These are phyloP conservation scores for Talaromyces piceae DNA, from an alignment of 2,329 filamentous ascomycete species.

Conservation along the genomic window DNA sequence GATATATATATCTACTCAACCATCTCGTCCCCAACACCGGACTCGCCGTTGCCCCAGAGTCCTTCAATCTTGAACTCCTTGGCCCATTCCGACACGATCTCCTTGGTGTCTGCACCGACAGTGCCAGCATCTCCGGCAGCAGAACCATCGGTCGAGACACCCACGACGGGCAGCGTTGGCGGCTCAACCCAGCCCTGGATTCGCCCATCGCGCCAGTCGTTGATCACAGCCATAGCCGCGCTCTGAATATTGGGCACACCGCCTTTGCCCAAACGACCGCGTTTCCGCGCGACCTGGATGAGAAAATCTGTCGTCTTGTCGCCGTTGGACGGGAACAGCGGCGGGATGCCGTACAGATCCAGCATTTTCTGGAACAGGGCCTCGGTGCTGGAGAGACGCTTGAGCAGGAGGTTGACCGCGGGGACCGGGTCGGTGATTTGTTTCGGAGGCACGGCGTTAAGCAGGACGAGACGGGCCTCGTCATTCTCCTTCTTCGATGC, in stretches of 20 bases:
- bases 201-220: constrained; percentile 92
- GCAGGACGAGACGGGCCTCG: constrained; percentile 70
- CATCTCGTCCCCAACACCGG: constrained; percentile 31
- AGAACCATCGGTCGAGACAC: constrained; percentile 40
- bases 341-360: constrained; percentile 74
- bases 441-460: constrained; percentile 88
- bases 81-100: constrained; percentile 88
- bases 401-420: constrained; percentile 76
- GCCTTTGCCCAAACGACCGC: constrained; percentile 78
- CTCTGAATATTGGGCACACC: constrained; percentile 82
- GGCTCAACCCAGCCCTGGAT: constrained; percentile 88
- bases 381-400: constrained; percentile 61
- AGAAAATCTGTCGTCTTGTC: constrained; percentile 86
- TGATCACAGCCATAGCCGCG: constrained; percentile 87
- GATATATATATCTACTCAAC: constrained; percentile 24
- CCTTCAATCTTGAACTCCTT: constrained; percentile 93
- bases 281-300: constrained; percentile 88
- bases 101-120: constrained; percentile 58
- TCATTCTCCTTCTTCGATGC: constrained; percentile 60
- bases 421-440: constrained; percentile 89
- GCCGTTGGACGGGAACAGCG: constrained; percentile 58
- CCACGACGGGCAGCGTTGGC: constrained; percentile 56
- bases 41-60: constrained; percentile 66
- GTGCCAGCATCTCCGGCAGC: constrained; percentile 19
- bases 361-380: constrained; percentile 72